Evolutionary conservation across 345 rosid genomes (phyloP), one percentile per base, ranked within the genome.

Genomic region (Linum tenue): DNA sequence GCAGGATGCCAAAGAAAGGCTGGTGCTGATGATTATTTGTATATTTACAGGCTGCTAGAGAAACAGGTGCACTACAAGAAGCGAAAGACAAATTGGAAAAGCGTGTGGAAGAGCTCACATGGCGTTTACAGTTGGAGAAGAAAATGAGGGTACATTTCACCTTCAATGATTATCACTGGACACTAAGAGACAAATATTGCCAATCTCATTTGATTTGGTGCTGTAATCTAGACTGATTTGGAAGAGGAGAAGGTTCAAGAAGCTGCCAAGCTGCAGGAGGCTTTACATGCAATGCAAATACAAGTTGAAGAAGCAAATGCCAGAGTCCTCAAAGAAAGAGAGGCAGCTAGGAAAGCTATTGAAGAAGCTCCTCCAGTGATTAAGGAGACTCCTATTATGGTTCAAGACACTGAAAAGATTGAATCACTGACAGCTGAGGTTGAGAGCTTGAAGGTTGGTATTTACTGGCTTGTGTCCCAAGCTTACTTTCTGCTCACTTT

Each of bases 1-100:
- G 31, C 31, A 22, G 31, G 31, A 22, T 22, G 31, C 31, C 31
- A 22, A 65, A 63, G 63, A 3, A 61, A 7, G 64, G 72, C 55
- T 42, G 64, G 65, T 74, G 57, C 53, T 77, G 69, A 68, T 75
- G 36, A 65, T 71, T 66, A 22, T 22, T 60, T 31, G 14, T 64
- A 55, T 22, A 17, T 72, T 79, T 73, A 55, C 79, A 94, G 99
- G 97, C 96, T 41, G 81, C 96, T 39, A 83, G 88, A 67, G 99
- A 94, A 75, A 94, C 99, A 2, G 97, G 97, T 39, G 97, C 99
- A 66, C 96, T 94, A 50, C 85, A 90, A 84, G 99, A 91, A 83
- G 96, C 96, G 14, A 94, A 91, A 72, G 97, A 91, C 87, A 94
- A 94, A 77, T 80, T 94, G 69, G 99, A 94, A 71, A 94, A 94